These are phyloP conservation scores for Agaricus blazei DNA, from an alignment of 768 basidiomycete species.

Conservation along the genomic window DNA sequence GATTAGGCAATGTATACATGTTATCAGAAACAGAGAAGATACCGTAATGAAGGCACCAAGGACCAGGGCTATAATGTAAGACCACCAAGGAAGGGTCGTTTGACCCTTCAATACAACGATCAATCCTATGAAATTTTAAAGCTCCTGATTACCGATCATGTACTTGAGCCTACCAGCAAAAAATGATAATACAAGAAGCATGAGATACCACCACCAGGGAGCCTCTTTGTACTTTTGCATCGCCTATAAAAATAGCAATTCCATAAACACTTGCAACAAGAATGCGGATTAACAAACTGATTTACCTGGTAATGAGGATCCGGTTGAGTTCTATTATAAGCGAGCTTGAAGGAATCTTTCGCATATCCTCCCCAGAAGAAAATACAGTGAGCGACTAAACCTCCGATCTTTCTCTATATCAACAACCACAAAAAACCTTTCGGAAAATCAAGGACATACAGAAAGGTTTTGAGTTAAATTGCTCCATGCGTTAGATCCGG, in stretches of 20 bases:
- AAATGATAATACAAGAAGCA: slow-evolving; percentile 46
- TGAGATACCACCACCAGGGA: slow-evolving; percentile 57
- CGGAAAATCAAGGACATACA: slow-evolving; percentile 20
- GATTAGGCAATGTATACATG: neutral
- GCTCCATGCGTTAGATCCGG: slow-evolving; percentile 50
- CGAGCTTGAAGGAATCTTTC: slow-evolving; percentile 43
- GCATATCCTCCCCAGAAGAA: slow-evolving; percentile 57
- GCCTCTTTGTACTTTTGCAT: slow-evolving; percentile 59
- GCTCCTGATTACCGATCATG: neutral
- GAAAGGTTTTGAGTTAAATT: slow-evolving; percentile 44
- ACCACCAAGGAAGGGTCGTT: slow-evolving; percentile 61
- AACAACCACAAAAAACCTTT: neutral
- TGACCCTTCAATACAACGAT: slow-evolving; percentile 53
- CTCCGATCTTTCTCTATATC: slow-evolving; percentile 41
- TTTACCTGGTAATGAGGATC: slow-evolving; percentile 53
- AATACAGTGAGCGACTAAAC: slow-evolving; percentile 48
- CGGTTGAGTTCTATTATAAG: slow-evolving; percentile 38
- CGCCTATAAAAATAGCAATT: slow-evolving; percentile 22
- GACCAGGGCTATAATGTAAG: slow-evolving; percentile 51
- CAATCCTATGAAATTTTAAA: slow-evolving; percentile 30
- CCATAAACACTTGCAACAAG: neutral
- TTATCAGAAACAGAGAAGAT: slow-evolving; percentile 2
- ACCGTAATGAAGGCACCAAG: slow-evolving; percentile 42
- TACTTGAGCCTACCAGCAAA: slow-evolving; percentile 38
- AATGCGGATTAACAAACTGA: neutral